Evolutionary conservation across 2,329 filamentous ascomycete species (phyloP), one percentile per base, ranked within the genome.

Genomic region (Clathrospora elynae): DNA sequence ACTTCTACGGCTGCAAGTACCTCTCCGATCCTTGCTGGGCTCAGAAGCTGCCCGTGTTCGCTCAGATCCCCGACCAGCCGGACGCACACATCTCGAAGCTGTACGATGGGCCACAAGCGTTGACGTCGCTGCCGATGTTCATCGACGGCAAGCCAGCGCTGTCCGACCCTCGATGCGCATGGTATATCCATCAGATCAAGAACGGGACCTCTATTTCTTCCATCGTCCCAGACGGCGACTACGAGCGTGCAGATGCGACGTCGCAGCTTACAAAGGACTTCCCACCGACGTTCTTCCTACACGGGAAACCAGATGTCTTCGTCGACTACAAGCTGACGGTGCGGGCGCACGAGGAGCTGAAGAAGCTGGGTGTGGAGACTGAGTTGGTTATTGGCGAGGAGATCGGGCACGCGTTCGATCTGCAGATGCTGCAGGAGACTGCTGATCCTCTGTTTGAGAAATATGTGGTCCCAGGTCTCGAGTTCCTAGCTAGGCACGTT

Each of bases 351-450:
- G 28, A 40, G 11, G 31, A 30, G 25, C 29, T 48, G n/a, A 43
- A 35, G 13, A 19, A 14, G 4, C n/a, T 40, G 9, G 35, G 40
- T 12, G 45, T 43, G 4, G 35, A 35, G 19, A 36, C 24, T 2
- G 28, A 33, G 12, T 20, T 41, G 9, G 35, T 44, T 6, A 9
- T 37, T 22, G 40, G 30, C 4, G 46, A 49, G 7, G 38, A 31
- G 8, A 25, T 42, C 6, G 35, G 29, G 5, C 44, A 47, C 29
- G 44, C 14, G 6, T 42, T 51, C 38, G 48, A 51, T 38, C 14
- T 43, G 6, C 38, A 40, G 28, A 12, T 12, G 28, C 23, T 35
- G 14, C 9, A 24, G 20, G 42, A 20, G 3, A 18, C 4, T 12
- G 24, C 35, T 4, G 36, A 36, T 28, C 35, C 31, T 26, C 4